Evolutionary conservation across 495 filamentous ascomycete species (phyloP).

Genomic region (Annulohypoxylon bovei): DNA sequence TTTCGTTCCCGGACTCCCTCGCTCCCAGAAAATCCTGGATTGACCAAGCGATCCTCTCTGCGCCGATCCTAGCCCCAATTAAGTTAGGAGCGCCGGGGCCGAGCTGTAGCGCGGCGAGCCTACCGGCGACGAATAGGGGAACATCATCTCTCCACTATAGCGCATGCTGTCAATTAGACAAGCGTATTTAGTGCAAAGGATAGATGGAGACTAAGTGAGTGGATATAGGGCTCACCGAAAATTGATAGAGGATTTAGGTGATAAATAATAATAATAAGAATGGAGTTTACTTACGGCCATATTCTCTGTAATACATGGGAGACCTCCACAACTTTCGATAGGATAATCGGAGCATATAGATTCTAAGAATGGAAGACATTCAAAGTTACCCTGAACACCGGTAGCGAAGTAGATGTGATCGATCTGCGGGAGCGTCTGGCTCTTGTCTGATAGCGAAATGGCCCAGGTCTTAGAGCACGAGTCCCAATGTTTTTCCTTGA

Average conservation of each 20-base stretch:
- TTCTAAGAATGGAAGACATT: slow-evolving; percentile 60
- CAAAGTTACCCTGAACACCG: slow-evolving; percentile 62
- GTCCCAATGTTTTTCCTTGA: slow-evolving; percentile 45
- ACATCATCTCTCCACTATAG: slow-evolving; percentile 69
- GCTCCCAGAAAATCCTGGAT: slow-evolving; percentile 59
- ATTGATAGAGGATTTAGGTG: not conserved
- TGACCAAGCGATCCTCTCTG: slow-evolving; percentile 70
- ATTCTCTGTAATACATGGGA: slow-evolving; percentile 72
- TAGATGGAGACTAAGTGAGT: not conserved
- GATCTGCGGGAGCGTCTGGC: slow-evolving; percentile 60
- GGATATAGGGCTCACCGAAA: slow-evolving; percentile 1
- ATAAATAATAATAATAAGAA: not conserved
- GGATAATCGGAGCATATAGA: slow-evolving; percentile 63
- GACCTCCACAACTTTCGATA: slow-evolving; percentile 60
- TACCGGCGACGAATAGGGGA: slow-evolving; percentile 69
- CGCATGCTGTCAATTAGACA: slow-evolving; percentile 12
- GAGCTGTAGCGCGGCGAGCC: slow-evolving; percentile 65
- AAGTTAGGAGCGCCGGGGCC: slow-evolving; percentile 71
- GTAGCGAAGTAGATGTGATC: slow-evolving; percentile 75
- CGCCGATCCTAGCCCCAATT: slow-evolving; percentile 69
- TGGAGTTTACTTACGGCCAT: slow-evolving; percentile 32
- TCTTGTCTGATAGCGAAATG: slow-evolving; percentile 59
- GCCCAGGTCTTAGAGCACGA: slow-evolving; percentile 58
- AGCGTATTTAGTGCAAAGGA: not conserved
- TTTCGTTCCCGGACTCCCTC: slow-evolving; percentile 33